Percentiles rank a stretch among this genome's conserved stretches.
phyloP scores from a whole-genome alignment of 2,329 filamentous ascomycete species.

The Onygenales sp. region DNA sequence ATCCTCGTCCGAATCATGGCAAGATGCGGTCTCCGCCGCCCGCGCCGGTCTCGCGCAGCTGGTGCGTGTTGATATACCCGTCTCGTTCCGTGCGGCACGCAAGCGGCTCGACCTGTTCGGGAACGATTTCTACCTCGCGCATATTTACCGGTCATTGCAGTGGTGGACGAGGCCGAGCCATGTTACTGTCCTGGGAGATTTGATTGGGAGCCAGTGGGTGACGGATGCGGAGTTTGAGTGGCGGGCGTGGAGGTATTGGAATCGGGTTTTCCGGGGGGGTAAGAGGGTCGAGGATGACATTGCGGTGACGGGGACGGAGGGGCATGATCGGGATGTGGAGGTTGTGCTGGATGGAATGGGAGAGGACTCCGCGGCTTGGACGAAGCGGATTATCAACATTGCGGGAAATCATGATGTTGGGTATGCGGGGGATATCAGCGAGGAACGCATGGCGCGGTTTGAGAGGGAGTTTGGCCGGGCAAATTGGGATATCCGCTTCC shows the following conservation, averaged over 20 bases:
- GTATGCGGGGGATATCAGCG: constrained; percentile 82
- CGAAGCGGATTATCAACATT: constrained; percentile 72
- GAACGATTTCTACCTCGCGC: constrained; percentile 89
- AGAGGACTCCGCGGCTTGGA: constrained; percentile 45
- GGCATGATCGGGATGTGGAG: constrained; percentile 26
- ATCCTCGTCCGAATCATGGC: constrained; percentile 7
- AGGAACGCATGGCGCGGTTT: constrained; percentile 67
- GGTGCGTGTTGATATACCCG: constrained; percentile 58
- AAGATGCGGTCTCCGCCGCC: constrained; percentile 9
- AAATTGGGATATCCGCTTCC: constrained; percentile 81
- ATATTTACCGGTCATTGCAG: constrained; percentile 74
- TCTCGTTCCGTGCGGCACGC: constrained; percentile 55
- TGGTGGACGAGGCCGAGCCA: constrained; percentile 86
- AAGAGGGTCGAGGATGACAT: constrained; percentile 49
- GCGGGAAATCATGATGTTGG: constrained; percentile 95
- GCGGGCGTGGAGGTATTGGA: constrained; percentile 69
- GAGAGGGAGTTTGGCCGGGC: constrained; percentile 75
- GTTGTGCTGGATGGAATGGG: constrained; percentile 23
- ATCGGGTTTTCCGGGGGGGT: constrained; percentile 62
- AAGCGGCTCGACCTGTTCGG: constrained; percentile 84
- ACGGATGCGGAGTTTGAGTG: constrained; percentile 70
- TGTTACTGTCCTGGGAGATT: constrained; percentile 77
- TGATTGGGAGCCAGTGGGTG: constrained; percentile 94
- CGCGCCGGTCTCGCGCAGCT: constrained; percentile 26
- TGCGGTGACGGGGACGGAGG: constrained; percentile 25